Conservation (phyloP, 371 early-diverging fungal species). For the Basidiobolus meristosporus region DNA sequence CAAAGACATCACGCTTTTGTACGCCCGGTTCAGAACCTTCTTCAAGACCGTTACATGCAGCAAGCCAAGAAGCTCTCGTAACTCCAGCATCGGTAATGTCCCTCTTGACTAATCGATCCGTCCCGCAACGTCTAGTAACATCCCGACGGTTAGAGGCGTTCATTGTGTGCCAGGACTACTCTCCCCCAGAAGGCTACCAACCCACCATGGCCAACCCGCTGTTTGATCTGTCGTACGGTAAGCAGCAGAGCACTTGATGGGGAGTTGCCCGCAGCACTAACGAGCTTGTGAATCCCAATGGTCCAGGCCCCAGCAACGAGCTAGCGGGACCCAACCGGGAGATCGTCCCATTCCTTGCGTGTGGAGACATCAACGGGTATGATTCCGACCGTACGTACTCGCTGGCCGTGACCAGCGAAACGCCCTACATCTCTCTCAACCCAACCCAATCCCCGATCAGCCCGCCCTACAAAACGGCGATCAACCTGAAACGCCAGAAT, state of each 20-base stretch:
- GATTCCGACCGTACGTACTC: slow-evolving; percentile 71
- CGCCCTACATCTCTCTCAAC: no score
- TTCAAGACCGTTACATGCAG: slow-evolving; percentile 77
- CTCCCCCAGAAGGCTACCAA: slow-evolving; percentile 59
- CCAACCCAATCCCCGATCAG: slow-evolving; percentile 77
- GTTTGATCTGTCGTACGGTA: slow-evolving; percentile 54
- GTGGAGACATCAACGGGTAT: slow-evolving; percentile 74
- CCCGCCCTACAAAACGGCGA: slow-evolving; percentile 79
- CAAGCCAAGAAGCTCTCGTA: slow-evolving; percentile 91
- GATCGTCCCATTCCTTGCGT: slow-evolving; percentile 80
- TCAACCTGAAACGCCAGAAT: slow-evolving; percentile 49
- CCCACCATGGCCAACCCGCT: slow-evolving; percentile 81
- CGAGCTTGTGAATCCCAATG: neutral
- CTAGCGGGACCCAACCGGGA: slow-evolving; percentile 47
- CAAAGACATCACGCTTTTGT: slow-evolving; percentile 73
- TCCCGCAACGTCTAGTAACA: no score
- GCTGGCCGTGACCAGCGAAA: no score
- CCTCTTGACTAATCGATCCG: neutral
- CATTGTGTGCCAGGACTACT: slow-evolving; percentile 77
- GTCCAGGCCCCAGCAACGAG: slow-evolving; percentile 27
- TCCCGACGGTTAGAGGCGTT: slow-evolving; percentile 92
- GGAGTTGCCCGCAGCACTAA: no score
- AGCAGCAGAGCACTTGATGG: no score
- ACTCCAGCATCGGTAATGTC: slow-evolving; percentile 60
- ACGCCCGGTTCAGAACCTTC: slow-evolving; percentile 79